Conservation (phyloP, 139 green algal species). For the Asterochloris sp. region DNA sequence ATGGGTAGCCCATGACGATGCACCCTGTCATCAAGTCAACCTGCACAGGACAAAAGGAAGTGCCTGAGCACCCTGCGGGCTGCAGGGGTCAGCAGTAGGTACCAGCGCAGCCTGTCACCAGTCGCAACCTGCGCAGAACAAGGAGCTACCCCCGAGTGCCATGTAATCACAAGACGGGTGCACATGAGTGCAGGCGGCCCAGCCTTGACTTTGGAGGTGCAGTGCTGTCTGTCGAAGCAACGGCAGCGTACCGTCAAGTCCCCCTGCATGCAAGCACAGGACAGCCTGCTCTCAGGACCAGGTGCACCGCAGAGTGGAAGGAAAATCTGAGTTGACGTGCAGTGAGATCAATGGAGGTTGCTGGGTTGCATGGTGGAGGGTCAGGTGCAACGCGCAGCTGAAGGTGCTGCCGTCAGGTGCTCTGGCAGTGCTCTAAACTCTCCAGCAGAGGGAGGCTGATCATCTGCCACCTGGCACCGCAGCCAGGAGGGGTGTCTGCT, state of each 20-base stretch:
- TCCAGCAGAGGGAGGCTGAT: too few relatives aligned
- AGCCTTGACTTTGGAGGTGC: too few relatives aligned
- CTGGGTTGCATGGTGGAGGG: neutral
- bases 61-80: too few relatives aligned
- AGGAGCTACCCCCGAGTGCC: neutral
- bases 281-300: neutral
- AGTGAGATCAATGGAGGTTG: neutral
- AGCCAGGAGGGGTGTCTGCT: neutral
- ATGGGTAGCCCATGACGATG: too few relatives aligned
- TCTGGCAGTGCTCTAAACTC: neutral
- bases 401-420: neutral
- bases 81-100: too few relatives aligned
- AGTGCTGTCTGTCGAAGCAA: too few relatives aligned
- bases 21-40: too few relatives aligned
- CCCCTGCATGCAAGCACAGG: neutral
- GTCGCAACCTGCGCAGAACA: neutral
- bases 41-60: too few relatives aligned
- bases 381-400: neutral
- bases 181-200: too few relatives aligned
- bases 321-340: neutral
- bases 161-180: neutral
- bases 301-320: neutral
- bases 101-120: neutral
- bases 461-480: neutral
- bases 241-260: neutral